Percentiles rank a stretch among this genome's conserved stretches.
Evolutionary conservation across 345 rosid genomes (phyloP).

Genomic region (Euphorbia peplus): DNA sequence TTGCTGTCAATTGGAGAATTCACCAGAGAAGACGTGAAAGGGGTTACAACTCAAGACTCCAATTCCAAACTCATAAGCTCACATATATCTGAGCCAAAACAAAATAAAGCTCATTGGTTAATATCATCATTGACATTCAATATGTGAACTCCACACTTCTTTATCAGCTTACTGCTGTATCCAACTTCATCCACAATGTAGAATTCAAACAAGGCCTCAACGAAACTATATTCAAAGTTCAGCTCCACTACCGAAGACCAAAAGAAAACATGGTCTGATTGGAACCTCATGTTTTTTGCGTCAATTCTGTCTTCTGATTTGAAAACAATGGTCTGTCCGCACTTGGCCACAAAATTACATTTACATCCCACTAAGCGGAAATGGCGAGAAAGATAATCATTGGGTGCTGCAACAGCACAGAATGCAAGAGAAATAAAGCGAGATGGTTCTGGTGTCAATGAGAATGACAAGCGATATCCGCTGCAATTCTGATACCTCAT

Average conservation of each 20-base stretch:
- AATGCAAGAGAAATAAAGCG: not conserved
- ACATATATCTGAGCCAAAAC: not conserved
- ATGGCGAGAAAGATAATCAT: not conserved
- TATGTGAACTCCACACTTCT: constrained; percentile 4
- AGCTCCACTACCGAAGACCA: not conserved
- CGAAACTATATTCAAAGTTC: not conserved
- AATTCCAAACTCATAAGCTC: not conserved
- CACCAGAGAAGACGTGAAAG: not conserved
- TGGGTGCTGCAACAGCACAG: constrained; percentile 1
- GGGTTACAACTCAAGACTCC: not conserved
- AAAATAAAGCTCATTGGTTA: not conserved
- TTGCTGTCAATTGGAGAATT: no score
- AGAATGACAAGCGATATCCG: not conserved
- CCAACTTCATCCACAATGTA: not conserved
- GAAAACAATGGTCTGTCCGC: not conserved
- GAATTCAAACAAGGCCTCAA: constrained; percentile 2
- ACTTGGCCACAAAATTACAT: not conserved
- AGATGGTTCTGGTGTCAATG: not conserved
- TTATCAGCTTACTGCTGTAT: not conserved
- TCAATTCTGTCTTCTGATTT: not conserved
- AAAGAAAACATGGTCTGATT: not conserved
- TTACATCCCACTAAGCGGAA: not conserved
- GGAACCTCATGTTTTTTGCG: not conserved
- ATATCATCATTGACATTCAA: not conserved
- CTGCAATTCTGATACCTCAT: constrained; percentile 5